Base-by-base conservation (phyloP, 225 moss, liverwort and hornwort species). In the Takakia lepidozioides region DNA sequence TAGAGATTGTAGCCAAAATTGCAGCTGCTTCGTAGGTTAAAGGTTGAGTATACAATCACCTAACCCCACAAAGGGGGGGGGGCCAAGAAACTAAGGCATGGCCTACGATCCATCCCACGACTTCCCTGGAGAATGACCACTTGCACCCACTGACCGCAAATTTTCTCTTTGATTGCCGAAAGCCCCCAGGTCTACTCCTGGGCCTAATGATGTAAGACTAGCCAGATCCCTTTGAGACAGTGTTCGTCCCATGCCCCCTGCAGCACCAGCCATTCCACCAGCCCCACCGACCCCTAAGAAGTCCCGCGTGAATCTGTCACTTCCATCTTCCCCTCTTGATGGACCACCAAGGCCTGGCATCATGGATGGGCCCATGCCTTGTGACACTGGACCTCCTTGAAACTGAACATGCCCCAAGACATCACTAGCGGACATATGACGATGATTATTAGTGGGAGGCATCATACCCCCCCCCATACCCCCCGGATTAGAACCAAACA, bases 281-380 rank as follows among this genome's bases (percentile, higher is more conserved):
- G 82, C 83, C 43, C 88, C 78, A 75, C 86, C 88, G 60, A 93
- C 93, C 48, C 93, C 93, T 71, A 93, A 71, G 72, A 93, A 93
- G 66, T 93, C 93, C 64, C 83, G 83, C 56, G 93, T 93, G 60
- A 86, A 83, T 67, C 81, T 83, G 75, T 88, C 85, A 68, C 85
- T 75, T 55, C 85, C 88, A 76, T 93, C 93, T 63, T 93, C 93
- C 43, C 81, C 62, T 46, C 88, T 76, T 15, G 80, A 72, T 42
- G 83, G 46, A 43, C 80, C 85, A 45, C 80, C 80, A 49, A 81
- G 51, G 54, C 72, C 75, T 15, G 83, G 80, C 52, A 93, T 64
- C 74, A 93, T 71, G 46, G 85, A 62, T 0, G 71, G 63, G 44
- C 80, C 77, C 73, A 86, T 73, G 73, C 85, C 88, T 67, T 76